Conservation (phyloP, 495 filamentous ascomycete species). For the Neurospora cerealis region DNA sequence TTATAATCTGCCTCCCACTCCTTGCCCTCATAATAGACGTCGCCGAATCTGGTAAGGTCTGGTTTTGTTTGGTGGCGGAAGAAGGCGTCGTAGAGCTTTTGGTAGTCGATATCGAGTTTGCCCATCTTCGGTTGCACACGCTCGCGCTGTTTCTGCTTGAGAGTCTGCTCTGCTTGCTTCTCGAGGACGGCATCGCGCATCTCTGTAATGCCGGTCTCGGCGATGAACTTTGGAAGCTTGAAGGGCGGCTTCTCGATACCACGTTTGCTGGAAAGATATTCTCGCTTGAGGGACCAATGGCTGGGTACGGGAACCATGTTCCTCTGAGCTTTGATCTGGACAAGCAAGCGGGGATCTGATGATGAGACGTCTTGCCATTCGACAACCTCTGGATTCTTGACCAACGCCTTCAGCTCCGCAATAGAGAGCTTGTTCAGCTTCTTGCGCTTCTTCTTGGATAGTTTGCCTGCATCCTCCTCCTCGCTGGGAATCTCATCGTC, state of each 20-base stretch:
- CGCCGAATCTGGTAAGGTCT: conserved; percentile 83
- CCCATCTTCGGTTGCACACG: conserved; percentile 95
- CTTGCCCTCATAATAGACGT: conserved; percentile 98
- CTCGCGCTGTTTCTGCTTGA: conserved; percentile 94
- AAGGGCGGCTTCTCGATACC: conserved; percentile 94
- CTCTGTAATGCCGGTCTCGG: conserved; percentile 92
- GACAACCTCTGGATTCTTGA: conserved; percentile 84
- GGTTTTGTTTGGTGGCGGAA: conserved; percentile 97
- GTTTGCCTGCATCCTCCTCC: conserved; percentile 62
- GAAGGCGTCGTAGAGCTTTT: conserved; percentile 95
- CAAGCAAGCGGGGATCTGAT: conserved; percentile 75
- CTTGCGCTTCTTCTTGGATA: conserved; percentile 93
- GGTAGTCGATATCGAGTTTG: conserved; percentile 94
- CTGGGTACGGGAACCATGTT: conserved; percentile 91
- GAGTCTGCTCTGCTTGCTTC: conserved; percentile 79
- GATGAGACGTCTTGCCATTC: conserved; percentile 98
- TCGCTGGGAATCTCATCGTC: conserved; percentile 84
- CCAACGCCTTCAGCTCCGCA: conserved; percentile 87
- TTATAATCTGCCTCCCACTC: conserved; percentile 93
- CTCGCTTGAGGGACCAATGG: conserved; percentile 92
- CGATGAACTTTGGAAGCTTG: conserved; percentile 89
- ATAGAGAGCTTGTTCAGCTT: conserved; percentile 84
- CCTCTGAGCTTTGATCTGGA: conserved; percentile 88
- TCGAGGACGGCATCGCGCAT: conserved; percentile 96
- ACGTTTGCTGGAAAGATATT: conserved; percentile 91